Percentiles rank a stretch among this genome's conserved stretches.
These are phyloP conservation scores for Brassica carinata DNA, from an alignment of 345 rosid genomes.

Conservation along the genomic window DNA sequence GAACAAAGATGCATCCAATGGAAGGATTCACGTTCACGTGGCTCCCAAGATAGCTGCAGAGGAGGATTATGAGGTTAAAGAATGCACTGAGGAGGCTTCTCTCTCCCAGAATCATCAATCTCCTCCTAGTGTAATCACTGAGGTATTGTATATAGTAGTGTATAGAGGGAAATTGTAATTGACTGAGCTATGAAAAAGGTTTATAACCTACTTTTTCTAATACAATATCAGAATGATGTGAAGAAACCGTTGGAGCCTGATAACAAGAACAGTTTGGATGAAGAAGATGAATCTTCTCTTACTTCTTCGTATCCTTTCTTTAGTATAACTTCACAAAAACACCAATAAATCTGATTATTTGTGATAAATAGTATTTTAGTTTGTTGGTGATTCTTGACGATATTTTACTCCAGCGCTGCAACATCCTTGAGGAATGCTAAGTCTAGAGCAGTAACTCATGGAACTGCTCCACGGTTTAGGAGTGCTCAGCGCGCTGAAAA, in stretches of 20 bases:
- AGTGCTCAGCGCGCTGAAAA: slow-evolving; percentile 82
- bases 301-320: slow-evolving; percentile 84
- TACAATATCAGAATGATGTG: slow-evolving; percentile 51
- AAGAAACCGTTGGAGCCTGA: slow-evolving; percentile 51
- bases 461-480: slow-evolving; percentile 81
- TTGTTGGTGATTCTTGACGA: slow-evolving; percentile 16
- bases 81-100: slow-evolving; percentile 35
- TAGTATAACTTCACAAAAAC: background rate
- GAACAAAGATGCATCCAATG: slow-evolving; percentile 41
- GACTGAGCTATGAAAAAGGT: background rate
- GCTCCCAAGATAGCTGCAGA: slow-evolving; percentile 52
- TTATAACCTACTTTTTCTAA: background rate
- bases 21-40: slow-evolving; percentile 45
- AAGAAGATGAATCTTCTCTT: slow-evolving; percentile 77
- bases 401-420: slow-evolving; percentile 27
- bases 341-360: background rate
- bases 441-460: slow-evolving; percentile 64
- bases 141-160: slow-evolving; percentile 10
- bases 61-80: slow-evolving; percentile 55
- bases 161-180: background rate
- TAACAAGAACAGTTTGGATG: slow-evolving; percentile 62
- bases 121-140: slow-evolving; percentile 15
- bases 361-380: background rate
- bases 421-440: slow-evolving; percentile 54
- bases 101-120: slow-evolving; percentile 23